Evolutionary conservation across 176 grass and related monocot genomes (phyloP).

Genomic region (Puya raimondii): DNA sequence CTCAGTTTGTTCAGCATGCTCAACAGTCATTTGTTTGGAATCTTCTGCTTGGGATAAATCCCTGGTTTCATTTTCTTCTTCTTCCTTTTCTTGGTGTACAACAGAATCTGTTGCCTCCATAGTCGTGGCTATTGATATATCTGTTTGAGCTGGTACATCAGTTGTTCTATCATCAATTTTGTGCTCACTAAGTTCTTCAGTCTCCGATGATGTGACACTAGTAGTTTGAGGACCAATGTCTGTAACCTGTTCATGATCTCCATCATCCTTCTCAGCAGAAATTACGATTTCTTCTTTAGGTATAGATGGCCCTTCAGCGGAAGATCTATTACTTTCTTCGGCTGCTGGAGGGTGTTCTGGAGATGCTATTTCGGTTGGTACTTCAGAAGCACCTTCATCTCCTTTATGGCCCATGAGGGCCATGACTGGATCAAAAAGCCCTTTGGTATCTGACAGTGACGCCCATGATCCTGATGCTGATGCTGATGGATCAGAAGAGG

Average conservation of each 20-base stretch:
- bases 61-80: slow-evolving; percentile 12
- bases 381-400: slow-evolving; percentile 40
- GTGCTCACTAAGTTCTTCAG: slow-evolving; percentile 13
- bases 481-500: slow-evolving; percentile 19
- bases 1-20: slow-evolving; percentile 22
- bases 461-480: slow-evolving; percentile 43
- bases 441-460: slow-evolving; percentile 41
- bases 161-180: slow-evolving; percentile 21
- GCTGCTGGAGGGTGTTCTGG: slow-evolving; percentile 20
- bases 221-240: slow-evolving; percentile 10
- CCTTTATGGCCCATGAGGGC: slow-evolving; percentile 81
- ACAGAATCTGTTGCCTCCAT: slow-evolving; percentile 19
- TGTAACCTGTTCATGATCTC: slow-evolving; percentile 21
- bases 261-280: slow-evolving; percentile 24
- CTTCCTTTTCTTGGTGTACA: slow-evolving; percentile 23
- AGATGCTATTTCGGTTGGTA: slow-evolving; percentile 25
- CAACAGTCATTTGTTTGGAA: slow-evolving; percentile 3
- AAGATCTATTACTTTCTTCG: slow-evolving; percentile 34
- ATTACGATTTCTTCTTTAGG: slow-evolving; percentile 20
- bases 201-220: slow-evolving; percentile 16
- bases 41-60: slow-evolving; percentile 16
- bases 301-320: slow-evolving; percentile 20
- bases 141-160: slow-evolving; percentile 34
- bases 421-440: slow-evolving; percentile 77
- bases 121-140: slow-evolving; percentile 21